Base-by-base conservation (phyloP, 179 eudicot genomes). In the Patellifolia procumbens region DNA sequence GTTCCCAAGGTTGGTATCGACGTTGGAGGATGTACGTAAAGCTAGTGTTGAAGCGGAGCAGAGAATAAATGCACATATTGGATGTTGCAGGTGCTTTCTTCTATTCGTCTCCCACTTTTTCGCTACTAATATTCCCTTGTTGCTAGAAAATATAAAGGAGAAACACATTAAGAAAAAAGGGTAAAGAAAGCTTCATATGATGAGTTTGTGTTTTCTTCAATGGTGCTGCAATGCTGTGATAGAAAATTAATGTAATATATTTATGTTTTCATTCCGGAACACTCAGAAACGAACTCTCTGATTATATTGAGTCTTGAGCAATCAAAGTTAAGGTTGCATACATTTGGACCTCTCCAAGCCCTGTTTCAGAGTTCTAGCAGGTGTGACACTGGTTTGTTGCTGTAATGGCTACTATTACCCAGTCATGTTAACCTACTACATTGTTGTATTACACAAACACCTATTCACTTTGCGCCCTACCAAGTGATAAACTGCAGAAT, bases 11-110 rank as follows among this genome's bases (percentile, higher is more conserved):
- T 80, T 90, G 24, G 91, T 93, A 35, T 89, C 98, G 19, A 72
- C 81, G 63, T 85, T 88, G 24, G 96, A 89, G 76, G 98, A 93
- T 72, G 88, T 91, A 70, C 87, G 96, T 72, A 90, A 90, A 84
- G 96, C 97, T 76, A 93, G 99, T 79, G 86, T 85, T 79, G 97
- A 90, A 85, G 97, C 99, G 13, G 98, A 91, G 86, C 75, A 82
- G 74, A 87, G 74, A 79, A 87, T 95, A 74, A 93, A 90, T 79
- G 78, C 83, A 43, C 92, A 93, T 82, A 76, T 81, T 73, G 81
- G 84, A 9, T 75, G 76, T 60, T 95, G 94, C 97, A 93, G 99
- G 99, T 95, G 72, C 59, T 49, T 29, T 68, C 49, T 62, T 81
- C 62, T 69, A 46, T 75, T 43, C 1, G 24, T 74, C 28, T 48